Evolutionary conservation across 768 basidiomycete genomes (phyloP).

Genomic region (Calvatia gigantea): DNA sequence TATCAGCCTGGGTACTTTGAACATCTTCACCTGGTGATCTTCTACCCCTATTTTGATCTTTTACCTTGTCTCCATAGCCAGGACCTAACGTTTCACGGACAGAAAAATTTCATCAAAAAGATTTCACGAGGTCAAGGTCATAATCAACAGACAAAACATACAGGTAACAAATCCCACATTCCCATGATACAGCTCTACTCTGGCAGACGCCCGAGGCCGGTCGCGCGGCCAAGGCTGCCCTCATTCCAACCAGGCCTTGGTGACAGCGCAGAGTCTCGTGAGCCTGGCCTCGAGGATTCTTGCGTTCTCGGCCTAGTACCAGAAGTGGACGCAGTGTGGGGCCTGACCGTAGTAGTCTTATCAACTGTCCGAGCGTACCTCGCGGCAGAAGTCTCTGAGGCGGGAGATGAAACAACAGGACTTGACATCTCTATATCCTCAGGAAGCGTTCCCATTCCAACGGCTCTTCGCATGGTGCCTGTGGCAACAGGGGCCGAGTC

Average conservation of each 20-base stretch:
- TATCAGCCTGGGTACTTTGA: no score
- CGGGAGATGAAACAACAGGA: neutral
- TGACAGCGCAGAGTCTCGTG: neutral
- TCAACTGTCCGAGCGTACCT: neutral
- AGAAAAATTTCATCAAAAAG: no score
- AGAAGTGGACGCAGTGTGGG: neutral
- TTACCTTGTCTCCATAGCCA: no score
- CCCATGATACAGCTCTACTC: no score
- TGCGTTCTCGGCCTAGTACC: neutral
- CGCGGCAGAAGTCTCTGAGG: neutral
- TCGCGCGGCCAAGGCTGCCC: neutral
- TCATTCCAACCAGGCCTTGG: neutral
- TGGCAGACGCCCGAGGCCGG: neutral
- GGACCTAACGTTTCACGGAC: no score
- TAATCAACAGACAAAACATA: no score
- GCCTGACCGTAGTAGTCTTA: neutral
- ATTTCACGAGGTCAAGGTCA: no score
- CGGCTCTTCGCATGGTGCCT: neutral
- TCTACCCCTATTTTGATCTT: no score
- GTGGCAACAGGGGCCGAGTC: neutral
- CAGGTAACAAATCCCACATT: no score
- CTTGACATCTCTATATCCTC: neutral
- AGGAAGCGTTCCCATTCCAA: neutral
- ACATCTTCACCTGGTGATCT: no score
- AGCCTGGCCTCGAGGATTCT: neutral